Percentiles rank a stretch among this genome's conserved stretches.
phyloP scores from a whole-genome alignment of 2,329 filamentous ascomycete genomes.

The Phialophora tarda region DNA sequence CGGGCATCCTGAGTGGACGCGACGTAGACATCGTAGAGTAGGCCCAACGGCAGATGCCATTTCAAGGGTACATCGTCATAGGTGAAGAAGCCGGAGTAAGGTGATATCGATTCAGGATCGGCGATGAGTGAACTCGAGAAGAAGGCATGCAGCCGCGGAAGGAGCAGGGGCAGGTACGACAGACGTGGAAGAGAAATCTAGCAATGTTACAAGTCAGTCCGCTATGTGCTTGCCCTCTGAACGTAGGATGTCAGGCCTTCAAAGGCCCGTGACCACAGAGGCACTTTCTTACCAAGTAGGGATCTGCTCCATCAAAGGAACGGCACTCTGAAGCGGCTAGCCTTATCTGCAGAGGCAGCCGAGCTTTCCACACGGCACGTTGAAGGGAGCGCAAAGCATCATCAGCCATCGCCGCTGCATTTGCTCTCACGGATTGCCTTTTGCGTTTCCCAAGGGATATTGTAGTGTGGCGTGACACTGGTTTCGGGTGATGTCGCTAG shows the following conservation, averaged over 20 bases:
- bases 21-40: constrained; percentile 71
- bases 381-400: constrained; percentile 33
- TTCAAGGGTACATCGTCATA: constrained; percentile 72
- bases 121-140: constrained; percentile 65
- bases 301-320: constrained; percentile 64
- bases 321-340: constrained; percentile 65
- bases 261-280: neutral
- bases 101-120: constrained; percentile 53
- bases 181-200: constrained; percentile 68
- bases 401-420: constrained; percentile 8
- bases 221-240: neutral
- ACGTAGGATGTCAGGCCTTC: neutral
- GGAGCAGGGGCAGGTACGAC: constrained; percentile 71
- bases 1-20: constrained; percentile 37
- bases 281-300: constrained; percentile 59
- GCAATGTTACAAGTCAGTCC: neutral
- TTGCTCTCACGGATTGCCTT: constrained; percentile 5
- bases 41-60: constrained; percentile 73
- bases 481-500: constrained; percentile 13
- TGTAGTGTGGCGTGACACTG: constrained; percentile 1
- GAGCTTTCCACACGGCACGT: constrained; percentile 61
- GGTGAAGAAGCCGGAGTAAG: constrained; percentile 66
- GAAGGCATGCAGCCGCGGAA: constrained; percentile 67
- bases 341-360: constrained; percentile 64
- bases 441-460: neutral